Base-by-base conservation (phyloP, 805 yeast genomes). In the Wickerhamiella domercqiae region DNA sequence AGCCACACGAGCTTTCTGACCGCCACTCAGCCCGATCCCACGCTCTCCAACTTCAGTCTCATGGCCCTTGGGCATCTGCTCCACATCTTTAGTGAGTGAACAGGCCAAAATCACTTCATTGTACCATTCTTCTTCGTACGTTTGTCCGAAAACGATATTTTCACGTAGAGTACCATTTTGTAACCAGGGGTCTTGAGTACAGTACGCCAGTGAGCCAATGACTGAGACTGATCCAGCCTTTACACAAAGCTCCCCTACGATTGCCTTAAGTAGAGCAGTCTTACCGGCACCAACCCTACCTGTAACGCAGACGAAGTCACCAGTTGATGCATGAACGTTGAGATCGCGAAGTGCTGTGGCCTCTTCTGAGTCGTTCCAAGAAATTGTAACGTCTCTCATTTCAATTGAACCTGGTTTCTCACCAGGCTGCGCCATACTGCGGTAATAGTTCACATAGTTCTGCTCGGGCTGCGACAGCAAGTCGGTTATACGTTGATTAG, bases 231-330 rank as follows among this genome's bases (percentile, higher is more conserved):
- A 60, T 31, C 97, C 97, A 36, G 71, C 68, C 15, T 74, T 66
- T 56, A 78, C 77, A 56, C 78, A 73, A 46, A 86, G 64, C 49
- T 84, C 93, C 44, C 96, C 97, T 31, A 86, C 60, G 25, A 83
- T 62, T 18, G 87, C 71, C 55, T 80, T 86, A 45, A 86, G 64
- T 33, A 86, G 60, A 2, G 93, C 77, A 7, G 94, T 76, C 55
- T 86, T 86, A 44, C 96, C 97, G 24, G 78, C 63, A 20, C 95
- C 97, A 38, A 86, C 96, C 46, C 70, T 74, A 29, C 96, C 96
- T 34, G 86, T 87, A 47, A 86, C 67, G 63, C 96, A 86, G 36
- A 74, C 70, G 42, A 86, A 64, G 41, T 80, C 77, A 38, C 94
- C 94, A 56, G 83, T 83, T 42, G 62, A 68, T 6, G 87, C 83